Base-by-base conservation (phyloP, 495 filamentous ascomycete species). In the Hypoxylon cercidicola region DNA sequence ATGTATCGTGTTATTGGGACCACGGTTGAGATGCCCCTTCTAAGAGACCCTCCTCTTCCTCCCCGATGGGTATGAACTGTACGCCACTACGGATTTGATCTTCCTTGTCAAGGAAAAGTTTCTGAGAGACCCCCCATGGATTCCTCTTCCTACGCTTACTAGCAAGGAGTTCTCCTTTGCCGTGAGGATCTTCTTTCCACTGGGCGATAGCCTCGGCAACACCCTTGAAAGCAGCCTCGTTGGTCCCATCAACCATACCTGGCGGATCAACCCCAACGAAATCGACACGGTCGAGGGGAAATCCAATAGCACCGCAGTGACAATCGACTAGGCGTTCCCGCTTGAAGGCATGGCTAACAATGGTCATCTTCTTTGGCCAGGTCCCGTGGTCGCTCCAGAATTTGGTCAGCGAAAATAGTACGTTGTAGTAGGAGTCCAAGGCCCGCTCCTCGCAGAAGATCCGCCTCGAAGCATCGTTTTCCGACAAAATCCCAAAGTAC, bases 311-410 rank as follows among this genome's bases (percentile, higher is more conserved):
- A 10, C 74, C 80, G 46, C 89, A 86, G 74, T 96, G 92, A 13
- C 83, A 79, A 19, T 89, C 81, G 59, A 89, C 75, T 37, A 94
- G 88, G 20, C 92, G 81, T 1, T 69, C 64, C 34, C 83, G 77
- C 68, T 96, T 96, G 75, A 95, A 96, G 15, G 75, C 85, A 65
- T 93, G 90, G 46, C 87, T 89, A 44, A 96, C 81, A 12, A 96
- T 80, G 11, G 86, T 92, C 2, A 95, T 72, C 19, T 69, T 73
- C 12, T 34, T 35, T 0, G 88, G 88, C 77, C 82, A 88, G 19
- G 11, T 54, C 1, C 76, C 78, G 16, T 77, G 65, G 44, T 60
- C 66, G 19, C 77, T 67, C 67, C 80, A 83, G 72, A 92, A 93
- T 18, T 74, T 73, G 5, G 87, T 60, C 8, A 93, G 66, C 3